phyloP scores from a whole-genome alignment of 176 grass and related monocot species.

The Raddia guianensis region DNA sequence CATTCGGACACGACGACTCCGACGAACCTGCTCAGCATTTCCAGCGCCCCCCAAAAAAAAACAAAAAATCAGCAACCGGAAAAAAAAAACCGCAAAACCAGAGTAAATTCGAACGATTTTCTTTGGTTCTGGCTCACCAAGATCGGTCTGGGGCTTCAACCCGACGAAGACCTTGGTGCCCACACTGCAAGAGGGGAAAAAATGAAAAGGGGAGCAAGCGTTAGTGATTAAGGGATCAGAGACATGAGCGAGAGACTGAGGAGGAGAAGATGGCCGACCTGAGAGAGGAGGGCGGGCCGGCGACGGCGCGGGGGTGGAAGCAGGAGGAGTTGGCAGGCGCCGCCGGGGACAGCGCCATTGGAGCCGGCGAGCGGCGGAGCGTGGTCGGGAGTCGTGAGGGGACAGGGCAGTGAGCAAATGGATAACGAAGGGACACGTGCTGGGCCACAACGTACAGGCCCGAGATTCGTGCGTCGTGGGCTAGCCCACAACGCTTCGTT shows the following conservation, averaged over 20 bases:
- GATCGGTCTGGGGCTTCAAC: constrained; percentile 52
- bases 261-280: neutral
- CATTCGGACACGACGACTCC: constrained; percentile 56
- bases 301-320: constrained; percentile 46
- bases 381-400: neutral
- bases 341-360: constrained; percentile 44
- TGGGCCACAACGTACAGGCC: neutral
- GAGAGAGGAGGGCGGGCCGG: constrained; percentile 24
- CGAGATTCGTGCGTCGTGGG: constrained; percentile 29
- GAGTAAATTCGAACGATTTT: neutral
- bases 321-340: constrained; percentile 51
- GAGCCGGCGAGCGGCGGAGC: neutral
- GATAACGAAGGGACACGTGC: constrained; percentile 18
- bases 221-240: neutral
- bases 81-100: neutral
- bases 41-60: constrained; percentile 28
- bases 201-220: neutral
- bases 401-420: neutral
- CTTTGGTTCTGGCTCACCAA: constrained; percentile 18
- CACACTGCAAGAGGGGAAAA: constrained; percentile 46
- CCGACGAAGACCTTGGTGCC: constrained; percentile 64
- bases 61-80: neutral
- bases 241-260: neutral
- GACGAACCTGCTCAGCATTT: constrained; percentile 59
- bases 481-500: too few relatives aligned